Percentiles rank a stretch among this genome's conserved stretches.
These are phyloP conservation scores for Salvia sclarea DNA, from an alignment of 305 asterid species.

Conservation along the genomic window DNA sequence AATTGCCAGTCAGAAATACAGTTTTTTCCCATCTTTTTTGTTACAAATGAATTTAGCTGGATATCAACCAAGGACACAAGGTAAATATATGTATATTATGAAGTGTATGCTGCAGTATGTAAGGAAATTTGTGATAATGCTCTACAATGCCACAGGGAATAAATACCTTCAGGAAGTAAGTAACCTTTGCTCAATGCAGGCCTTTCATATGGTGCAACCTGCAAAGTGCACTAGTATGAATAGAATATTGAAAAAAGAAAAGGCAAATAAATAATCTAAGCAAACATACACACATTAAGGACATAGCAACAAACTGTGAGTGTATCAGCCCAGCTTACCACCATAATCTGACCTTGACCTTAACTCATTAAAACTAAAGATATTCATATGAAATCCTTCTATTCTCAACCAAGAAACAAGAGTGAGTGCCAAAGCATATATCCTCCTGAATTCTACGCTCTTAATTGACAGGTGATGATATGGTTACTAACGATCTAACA, in stretches of 20 bases:
- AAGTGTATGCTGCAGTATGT: slow-evolving; percentile 13
- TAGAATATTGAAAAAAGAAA: background rate
- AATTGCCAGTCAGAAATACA: slow-evolving; percentile 2
- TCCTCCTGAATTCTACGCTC: slow-evolving; percentile 2
- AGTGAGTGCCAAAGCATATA: background rate
- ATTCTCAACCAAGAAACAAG: background rate
- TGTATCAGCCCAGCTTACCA: slow-evolving; percentile 4
- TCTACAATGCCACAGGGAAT: background rate
- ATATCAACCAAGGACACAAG: background rate
- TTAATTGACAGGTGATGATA: background rate
- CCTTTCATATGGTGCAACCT: slow-evolving; percentile 98
- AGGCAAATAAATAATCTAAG: background rate
- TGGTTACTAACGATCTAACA: background rate
- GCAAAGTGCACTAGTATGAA: slow-evolving; percentile 34
- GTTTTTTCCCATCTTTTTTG: background rate
- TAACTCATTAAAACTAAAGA: background rate
- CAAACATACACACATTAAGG: slow-evolving; percentile 6
- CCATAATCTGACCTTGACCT: slow-evolving; percentile 8
- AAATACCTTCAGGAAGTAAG: slow-evolving; percentile 88
- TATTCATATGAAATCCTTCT: slow-evolving; percentile 1
- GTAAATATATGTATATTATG: slow-evolving; percentile 16
- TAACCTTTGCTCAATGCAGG: slow-evolving; percentile 97
- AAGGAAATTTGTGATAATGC: slow-evolving; percentile 8
- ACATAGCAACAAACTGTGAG: slow-evolving; percentile 3
- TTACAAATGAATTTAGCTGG: slow-evolving; percentile 9